Conservation (phyloP, 768 basidiomycete genomes). For the Zangia roseola region DNA sequence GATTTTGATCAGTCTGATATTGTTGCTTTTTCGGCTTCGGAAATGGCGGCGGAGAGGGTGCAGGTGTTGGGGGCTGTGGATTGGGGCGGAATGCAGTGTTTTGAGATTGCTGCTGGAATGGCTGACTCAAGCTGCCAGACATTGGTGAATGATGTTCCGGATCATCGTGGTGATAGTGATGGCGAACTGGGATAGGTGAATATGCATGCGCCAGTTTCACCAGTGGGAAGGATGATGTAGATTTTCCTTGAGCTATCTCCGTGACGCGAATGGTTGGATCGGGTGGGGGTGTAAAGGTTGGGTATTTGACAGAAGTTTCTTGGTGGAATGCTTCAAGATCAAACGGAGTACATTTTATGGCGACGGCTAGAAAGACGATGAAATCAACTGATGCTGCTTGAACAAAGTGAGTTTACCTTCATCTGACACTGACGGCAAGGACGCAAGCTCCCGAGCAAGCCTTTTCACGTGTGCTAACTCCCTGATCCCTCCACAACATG, state of each 20-base stretch:
- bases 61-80: conserved; percentile 83
- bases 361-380: conserved; percentile 41
- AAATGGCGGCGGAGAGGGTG: conserved; percentile 80
- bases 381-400: conserved; percentile 3
- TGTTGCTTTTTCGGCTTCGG: conserved; percentile 98
- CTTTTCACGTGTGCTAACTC: conserved; percentile 83
- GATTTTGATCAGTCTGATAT: conserved; percentile 93
- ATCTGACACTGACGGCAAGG: conserved; percentile 56
- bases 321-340: conserved; percentile 88
- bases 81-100: conserved; percentile 32
- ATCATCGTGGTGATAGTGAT: conserved; percentile 91
- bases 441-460: conserved; percentile 81
- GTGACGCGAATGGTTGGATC: conserved; percentile 34
- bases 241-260: conserved; percentile 26
- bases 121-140: conserved; percentile 33
- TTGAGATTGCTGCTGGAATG: conserved; percentile 36
- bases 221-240: conserved; percentile 39
- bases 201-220: conserved; percentile 86
- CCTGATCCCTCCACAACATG: conserved; percentile 90
- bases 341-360: conserved; percentile 86
- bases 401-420: conserved; percentile 36
- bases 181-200: conserved; percentile 88
- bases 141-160: conserved; percentile 49
- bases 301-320: conserved; percentile 94
- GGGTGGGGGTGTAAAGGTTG: conserved; percentile 78